Base-by-base conservation (phyloP, 306 rosid genomes). In the Luffa acutangula region DNA sequence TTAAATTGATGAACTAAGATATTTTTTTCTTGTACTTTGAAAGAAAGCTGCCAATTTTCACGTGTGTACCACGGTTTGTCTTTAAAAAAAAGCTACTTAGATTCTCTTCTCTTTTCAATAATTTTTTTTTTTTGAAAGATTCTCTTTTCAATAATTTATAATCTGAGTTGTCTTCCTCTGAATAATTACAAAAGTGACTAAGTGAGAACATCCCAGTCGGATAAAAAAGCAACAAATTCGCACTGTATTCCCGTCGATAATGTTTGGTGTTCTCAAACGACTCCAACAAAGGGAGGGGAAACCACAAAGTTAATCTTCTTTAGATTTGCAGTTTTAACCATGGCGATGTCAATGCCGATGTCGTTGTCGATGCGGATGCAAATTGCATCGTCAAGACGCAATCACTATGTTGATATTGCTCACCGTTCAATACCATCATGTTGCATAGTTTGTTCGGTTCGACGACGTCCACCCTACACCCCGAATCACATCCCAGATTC, bases 401-500 rank as follows among this genome's bases (percentile, higher is more conserved):
- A 59, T 59, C 5, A 11, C 17, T 25, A 59, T 4, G 66, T 9
- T 59, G 10, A 31, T 59, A 59, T 59, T 59, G 0, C 17, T 0
- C 3, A 6, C 1, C 17, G 17, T 59, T 2, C 36, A 59, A 20
- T 57, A 54, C 17, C 59, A 54, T 5, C 59, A 18, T 18, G 59
- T 17, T 0, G 1, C 9, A 6, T 25, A 33, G 31, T 5, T 37
- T 76, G 33, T 31, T 60, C 25, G 10, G 33, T 60, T 45, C 41
- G 10, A 6, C 87, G 60, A 7, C 97, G 97, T 31, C 98, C 98
- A 4, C 87, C 86, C 0, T 94, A 92, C 85, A 84, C 88, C 36
- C 97, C 97, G 12, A 89, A 89, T 80, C 91, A 75, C 80, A 92
- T 94, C 41, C 83, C 92, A 0, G 98, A 94, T 45, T 91, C 93